These are phyloP conservation scores for Forsythia suspensa DNA, from an alignment of 257 asterid genomes.

Conservation along the genomic window DNA sequence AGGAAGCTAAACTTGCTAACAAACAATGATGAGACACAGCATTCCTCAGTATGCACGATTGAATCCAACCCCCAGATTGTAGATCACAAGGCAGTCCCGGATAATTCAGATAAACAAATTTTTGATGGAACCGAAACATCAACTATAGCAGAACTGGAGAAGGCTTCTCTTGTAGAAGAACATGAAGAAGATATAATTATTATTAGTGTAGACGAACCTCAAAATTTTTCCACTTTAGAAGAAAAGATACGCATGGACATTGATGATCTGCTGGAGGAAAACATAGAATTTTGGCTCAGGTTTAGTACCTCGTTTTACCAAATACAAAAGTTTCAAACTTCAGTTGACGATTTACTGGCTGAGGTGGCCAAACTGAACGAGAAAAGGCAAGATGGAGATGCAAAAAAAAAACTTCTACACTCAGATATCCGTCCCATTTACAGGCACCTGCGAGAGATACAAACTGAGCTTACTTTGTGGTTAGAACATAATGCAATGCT, in stretches of 20 bases:
- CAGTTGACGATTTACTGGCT: constrained; percentile 33
- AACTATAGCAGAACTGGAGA: constrained; percentile 15
- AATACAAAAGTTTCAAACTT: constrained; percentile 35
- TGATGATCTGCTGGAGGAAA: constrained; percentile 47
- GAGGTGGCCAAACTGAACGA: constrained; percentile 36
- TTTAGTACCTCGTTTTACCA: constrained; percentile 45
- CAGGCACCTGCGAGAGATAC: constrained; percentile 48
- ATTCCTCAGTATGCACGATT: neutral
- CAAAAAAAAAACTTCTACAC: neutral
- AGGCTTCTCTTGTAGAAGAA: constrained; percentile 25
- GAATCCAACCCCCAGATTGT: neutral
- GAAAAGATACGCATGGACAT: constrained; percentile 51
- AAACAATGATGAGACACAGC: constrained; percentile 8
- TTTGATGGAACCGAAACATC: constrained; percentile 4
- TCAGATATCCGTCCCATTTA: constrained; percentile 49
- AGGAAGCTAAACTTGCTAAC: constrained; percentile 23
- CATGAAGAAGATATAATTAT: constrained; percentile 24
- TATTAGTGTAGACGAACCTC: constrained; percentile 21
- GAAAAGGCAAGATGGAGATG: constrained; percentile 17
- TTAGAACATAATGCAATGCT: constrained; percentile 36
- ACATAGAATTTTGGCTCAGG: constrained; percentile 52
- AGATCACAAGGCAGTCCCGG: neutral
- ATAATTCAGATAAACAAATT: neutral
- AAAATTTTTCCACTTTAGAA: constrained; percentile 29
- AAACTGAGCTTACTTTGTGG: constrained; percentile 44